These are phyloP conservation scores for Monosporozyma servazzii DNA, from an alignment of 805 yeast genomes.

Conservation along the genomic window DNA sequence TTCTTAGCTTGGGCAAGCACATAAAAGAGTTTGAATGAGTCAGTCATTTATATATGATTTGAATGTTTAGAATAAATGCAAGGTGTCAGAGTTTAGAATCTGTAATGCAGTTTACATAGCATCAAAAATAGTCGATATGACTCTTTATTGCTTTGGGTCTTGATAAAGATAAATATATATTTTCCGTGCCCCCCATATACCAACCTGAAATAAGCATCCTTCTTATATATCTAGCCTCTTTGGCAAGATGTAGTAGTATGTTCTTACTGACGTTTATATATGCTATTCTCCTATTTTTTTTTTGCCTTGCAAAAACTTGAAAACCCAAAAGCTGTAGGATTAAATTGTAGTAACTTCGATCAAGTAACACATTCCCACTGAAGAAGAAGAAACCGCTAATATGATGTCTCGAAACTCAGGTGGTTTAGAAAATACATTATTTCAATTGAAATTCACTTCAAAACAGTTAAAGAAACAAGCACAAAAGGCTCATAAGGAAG, in stretches of 20 bases:
- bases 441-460: constrained; percentile 64
- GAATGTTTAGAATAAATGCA: constrained; percentile 68
- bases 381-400: neutral
- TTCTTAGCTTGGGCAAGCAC: constrained; percentile 55
- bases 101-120: neutral
- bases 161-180: neutral
- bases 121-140: neutral
- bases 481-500: constrained; percentile 83
- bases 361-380: neutral
- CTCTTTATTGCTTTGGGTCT: neutral
- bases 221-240: neutral
- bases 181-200: too few species aligned
- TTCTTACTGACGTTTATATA: neutral
- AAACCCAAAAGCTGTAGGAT: neutral
- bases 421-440: constrained; percentile 29
- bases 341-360: neutral
- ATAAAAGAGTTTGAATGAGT: constrained; percentile 85
- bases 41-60: constrained; percentile 73
- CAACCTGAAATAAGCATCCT: neutral
- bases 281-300: neutral
- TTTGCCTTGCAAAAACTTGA: neutral
- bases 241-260: neutral
- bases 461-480: constrained; percentile 89
- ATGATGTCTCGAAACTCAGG: constrained; percentile 27
- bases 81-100: constrained; percentile 14